phyloP scores from a whole-genome alignment of 805 yeast species.

The Pichia rugopelliculosa region DNA sequence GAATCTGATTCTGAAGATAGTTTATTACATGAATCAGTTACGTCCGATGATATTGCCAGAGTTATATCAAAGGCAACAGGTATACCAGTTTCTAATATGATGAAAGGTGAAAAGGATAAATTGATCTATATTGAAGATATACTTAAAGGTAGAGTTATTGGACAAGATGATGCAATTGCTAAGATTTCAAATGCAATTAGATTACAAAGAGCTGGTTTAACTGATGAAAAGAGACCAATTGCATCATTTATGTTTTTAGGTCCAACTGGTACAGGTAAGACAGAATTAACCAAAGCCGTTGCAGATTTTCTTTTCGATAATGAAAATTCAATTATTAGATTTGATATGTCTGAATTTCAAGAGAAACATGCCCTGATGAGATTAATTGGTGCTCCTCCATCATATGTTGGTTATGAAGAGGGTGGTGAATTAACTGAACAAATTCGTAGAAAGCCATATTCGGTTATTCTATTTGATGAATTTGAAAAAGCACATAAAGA shows the following conservation, averaged over 20 bases:
- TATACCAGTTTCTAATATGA: conserved; percentile 80
- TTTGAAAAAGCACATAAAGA: conserved; percentile 97
- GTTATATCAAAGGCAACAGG: conserved; percentile 95
- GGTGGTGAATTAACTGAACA: conserved; percentile 97
- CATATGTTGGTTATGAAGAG: conserved; percentile 93
- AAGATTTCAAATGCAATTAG: conserved; percentile 92
- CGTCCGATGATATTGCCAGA: conserved; percentile 87
- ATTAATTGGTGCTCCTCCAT: conserved; percentile 96
- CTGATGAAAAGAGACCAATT: conserved; percentile 90
- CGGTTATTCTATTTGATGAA: conserved; percentile 90
- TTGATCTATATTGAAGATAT: conserved; percentile 80
- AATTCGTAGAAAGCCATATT: conserved; percentile 88
- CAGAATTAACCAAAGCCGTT: conserved; percentile 86
- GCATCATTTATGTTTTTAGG: conserved; percentile 96
- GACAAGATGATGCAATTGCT: conserved; percentile 91
- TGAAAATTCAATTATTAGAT: conserved; percentile 76
- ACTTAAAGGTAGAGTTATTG: conserved; percentile 72
- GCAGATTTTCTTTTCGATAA: conserved; percentile 91
- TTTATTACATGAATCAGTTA: conserved; percentile 82
- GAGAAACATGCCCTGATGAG: conserved; percentile 89
- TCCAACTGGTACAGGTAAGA: conserved; percentile 98
- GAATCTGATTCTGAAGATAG: conserved; percentile 23
- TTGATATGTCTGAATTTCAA: conserved; percentile 98
- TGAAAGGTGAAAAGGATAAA: conserved; percentile 93
- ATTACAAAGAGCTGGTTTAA: conserved; percentile 92